Percentiles rank a stretch among this genome's conserved stretches.
These are phyloP conservation scores for Centrapalus pauciflorus DNA, from an alignment of 129 eudicot genomes.

Conservation along the genomic window DNA sequence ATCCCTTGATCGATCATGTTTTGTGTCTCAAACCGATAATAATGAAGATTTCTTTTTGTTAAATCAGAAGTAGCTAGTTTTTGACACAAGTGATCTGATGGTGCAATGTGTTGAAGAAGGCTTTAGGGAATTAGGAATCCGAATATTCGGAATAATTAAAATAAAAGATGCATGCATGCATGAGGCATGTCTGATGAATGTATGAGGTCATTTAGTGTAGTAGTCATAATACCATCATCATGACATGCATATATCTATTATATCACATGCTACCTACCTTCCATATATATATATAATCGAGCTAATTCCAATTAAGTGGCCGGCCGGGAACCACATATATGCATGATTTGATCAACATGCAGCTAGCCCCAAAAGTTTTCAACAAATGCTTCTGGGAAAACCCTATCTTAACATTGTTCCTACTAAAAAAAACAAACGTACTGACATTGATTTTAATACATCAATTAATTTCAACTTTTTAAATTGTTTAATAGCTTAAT, in stretches of 20 bases:
- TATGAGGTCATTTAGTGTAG: conserved; percentile 12
- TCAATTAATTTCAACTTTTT: too few species aligned
- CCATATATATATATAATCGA: too few species aligned
- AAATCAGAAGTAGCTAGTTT: too few species aligned
- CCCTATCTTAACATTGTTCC: background rate
- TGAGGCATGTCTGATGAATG: conserved; percentile 23
- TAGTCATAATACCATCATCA: conserved; percentile 23
- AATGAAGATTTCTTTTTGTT: too few species aligned
- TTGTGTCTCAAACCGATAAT: too few species aligned
- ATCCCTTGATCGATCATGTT: too few species aligned
- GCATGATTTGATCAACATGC: background rate
- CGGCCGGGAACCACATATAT: too few species aligned
- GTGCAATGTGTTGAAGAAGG: conserved; percentile 2
- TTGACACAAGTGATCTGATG: background rate
- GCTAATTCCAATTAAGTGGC: conserved; percentile 17
- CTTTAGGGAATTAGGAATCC: background rate
- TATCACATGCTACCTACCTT: conserved; percentile 4
- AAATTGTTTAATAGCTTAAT: too few species aligned
- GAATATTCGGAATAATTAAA: background rate
- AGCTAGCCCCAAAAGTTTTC: conserved; percentile 8
- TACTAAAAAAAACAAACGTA: too few species aligned
- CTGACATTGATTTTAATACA: too few species aligned
- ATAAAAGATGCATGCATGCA: background rate
- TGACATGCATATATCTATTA: too few species aligned
- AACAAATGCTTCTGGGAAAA: background rate